phyloP scores from a whole-genome alignment of 768 basidiomycete genomes.

The Termitomyces heimii region DNA sequence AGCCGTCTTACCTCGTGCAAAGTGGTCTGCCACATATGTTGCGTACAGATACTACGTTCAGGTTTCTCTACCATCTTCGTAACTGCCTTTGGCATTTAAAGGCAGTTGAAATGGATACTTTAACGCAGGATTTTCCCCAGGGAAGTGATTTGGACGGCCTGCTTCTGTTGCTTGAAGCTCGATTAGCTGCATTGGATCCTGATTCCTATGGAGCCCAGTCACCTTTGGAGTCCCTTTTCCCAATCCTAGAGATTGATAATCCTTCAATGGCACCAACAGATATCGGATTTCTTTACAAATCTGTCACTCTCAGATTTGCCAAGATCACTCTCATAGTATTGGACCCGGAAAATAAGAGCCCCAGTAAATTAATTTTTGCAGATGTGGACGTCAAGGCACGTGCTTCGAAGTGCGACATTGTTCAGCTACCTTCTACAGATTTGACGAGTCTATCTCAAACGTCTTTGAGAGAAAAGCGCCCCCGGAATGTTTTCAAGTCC shows the following conservation, averaged over 20 bases:
- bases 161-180: conserved; percentile 29
- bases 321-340: conserved; percentile 25
- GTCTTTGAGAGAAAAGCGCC: conserved; percentile 32
- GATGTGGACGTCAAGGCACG: conserved; percentile 22
- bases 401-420: conserved; percentile 16
- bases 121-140: neutral
- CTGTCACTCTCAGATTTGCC: conserved; percentile 21
- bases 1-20: conserved; percentile 81
- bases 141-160: conserved; percentile 24
- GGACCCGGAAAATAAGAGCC: conserved; percentile 24
- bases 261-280: neutral
- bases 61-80: conserved; percentile 75
- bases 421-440: conserved; percentile 13
- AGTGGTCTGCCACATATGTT: conserved; percentile 61
- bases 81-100: conserved; percentile 47
- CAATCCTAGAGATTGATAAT: conserved; percentile 11
- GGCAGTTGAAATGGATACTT: conserved; percentile 18
- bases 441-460: conserved; percentile 35
- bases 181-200: conserved; percentile 35
- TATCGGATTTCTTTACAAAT: conserved; percentile 2
- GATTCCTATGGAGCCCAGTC: conserved; percentile 30
- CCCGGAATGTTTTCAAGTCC: conserved; percentile 23
- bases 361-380: conserved; percentile 31
- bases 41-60: conserved; percentile 67
- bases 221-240: conserved; percentile 25